phyloP scores from a whole-genome alignment of 139 green algal genomes.

The Micromonas pusilla region DNA sequence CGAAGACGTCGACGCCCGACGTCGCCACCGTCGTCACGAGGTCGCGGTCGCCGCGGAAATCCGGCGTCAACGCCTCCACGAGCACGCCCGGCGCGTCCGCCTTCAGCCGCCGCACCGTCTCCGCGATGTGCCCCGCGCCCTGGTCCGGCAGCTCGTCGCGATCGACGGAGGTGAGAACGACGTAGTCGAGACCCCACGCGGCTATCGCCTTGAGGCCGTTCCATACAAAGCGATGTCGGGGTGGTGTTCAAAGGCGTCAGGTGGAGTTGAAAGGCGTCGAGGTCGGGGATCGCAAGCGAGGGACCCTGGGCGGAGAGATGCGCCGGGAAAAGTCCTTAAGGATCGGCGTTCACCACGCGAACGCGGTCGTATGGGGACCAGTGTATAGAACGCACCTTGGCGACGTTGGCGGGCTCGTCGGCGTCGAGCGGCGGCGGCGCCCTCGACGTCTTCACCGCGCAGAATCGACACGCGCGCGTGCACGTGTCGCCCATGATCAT shows the following conservation, averaged over 20 bases:
- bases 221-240: no score
- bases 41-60: slow-evolving; percentile 85
- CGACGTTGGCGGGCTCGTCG: slow-evolving; percentile 85
- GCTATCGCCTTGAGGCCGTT: no score
- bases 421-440: slow-evolving; percentile 83
- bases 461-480: slow-evolving; percentile 77
- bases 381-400: no score
- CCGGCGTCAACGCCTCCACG: slow-evolving; percentile 54
- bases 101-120: slow-evolving; percentile 85
- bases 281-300: no score
- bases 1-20: slow-evolving; percentile 92
- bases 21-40: slow-evolving; percentile 59
- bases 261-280: no score
- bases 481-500: slow-evolving; percentile 75
- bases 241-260: no score
- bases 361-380: no score
- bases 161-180: slow-evolving; percentile 97
- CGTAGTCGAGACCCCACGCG: slow-evolving; percentile 92
- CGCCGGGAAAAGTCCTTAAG: no score
- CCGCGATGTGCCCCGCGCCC: slow-evolving; percentile 83
- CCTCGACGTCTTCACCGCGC: slow-evolving; percentile 82
- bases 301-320: no score
- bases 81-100: slow-evolving; percentile 6
- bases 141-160: slow-evolving; percentile 91
- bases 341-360: no score